These are phyloP conservation scores for Candida tropicalis DNA, from an alignment of 1,139 yeast genomes.

Conservation along the genomic window DNA sequence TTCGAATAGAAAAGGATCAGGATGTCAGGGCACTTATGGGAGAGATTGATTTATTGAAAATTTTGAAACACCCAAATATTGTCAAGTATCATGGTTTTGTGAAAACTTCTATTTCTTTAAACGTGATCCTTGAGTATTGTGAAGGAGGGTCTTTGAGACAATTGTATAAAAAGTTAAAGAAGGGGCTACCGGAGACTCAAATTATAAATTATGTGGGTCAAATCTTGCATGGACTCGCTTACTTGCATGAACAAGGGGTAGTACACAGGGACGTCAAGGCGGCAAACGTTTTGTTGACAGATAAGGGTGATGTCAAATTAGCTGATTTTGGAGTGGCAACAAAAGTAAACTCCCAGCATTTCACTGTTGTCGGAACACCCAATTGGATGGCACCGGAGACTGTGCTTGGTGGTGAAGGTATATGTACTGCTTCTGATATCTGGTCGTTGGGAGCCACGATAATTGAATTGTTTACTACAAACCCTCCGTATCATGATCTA, in stretches of 20 bases:
- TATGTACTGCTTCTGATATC: conserved; percentile 83
- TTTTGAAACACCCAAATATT: conserved; percentile 80
- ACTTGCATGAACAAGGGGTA: conserved; percentile 71
- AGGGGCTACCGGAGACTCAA: conserved; percentile 59
- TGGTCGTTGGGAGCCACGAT: conserved; percentile 98
- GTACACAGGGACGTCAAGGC: conserved; percentile 90
- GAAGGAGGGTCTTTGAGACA: conserved; percentile 83
- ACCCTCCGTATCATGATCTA: conserved; percentile 84
- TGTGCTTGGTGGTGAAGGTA: conserved; percentile 74
- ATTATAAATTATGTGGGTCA: conserved; percentile 65
- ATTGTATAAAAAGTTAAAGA: conserved; percentile 58
- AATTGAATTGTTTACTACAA: conserved; percentile 80
- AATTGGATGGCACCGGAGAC: conserved; percentile 92
- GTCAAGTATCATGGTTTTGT: conserved; percentile 91
- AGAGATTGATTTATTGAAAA: conserved; percentile 84
- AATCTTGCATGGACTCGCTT: conserved; percentile 71
- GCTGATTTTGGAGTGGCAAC: conserved; percentile 94
- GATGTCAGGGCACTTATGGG: conserved; percentile 61
- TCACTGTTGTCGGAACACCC: conserved; percentile 66
- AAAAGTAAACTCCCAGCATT: conserved; percentile 45
- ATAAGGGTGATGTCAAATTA: conserved; percentile 85
- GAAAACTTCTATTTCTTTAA: conserved; percentile 64
- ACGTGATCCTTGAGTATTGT: conserved; percentile 76
- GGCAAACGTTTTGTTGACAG: conserved; percentile 87
- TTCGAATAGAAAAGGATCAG: conserved; percentile 54